Evolutionary conservation across 148 eudicot species (phyloP), one percentile per base, ranked within the genome.

Genomic region (Fagopyrum tataricum): DNA sequence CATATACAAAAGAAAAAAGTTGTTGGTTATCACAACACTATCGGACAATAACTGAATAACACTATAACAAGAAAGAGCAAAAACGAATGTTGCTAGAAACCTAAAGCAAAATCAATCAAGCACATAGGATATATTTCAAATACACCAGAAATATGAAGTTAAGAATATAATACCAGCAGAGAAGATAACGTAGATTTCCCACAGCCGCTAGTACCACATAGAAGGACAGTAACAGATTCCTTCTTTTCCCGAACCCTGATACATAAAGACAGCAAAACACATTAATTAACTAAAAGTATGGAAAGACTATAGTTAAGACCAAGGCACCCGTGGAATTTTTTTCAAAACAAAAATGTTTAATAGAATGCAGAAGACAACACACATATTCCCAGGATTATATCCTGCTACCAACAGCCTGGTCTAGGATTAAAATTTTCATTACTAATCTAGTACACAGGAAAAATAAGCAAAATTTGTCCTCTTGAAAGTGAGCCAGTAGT

Each of bases 141-240:
- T 62, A 31, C 67, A 62, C 6, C 14, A 62, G 14, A 62, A 62
- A 31, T 62, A 4, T n/a, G 44, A 55, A 48, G 7, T 47, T 72
- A 43, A 74, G 12, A 44, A 46, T 48, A 8, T 42, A 43, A 74
- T 87, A 93, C 96, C 96, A 93, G 84, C 72, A 93, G 85, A 13
- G 98, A 93, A 49, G 98, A 93, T 85, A 93, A 81, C 9, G 98
- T 93, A 62, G 98, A 93, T 76, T 93, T 93, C 26, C 98, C 98
- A 75, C 98, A 93, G 81, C 98, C 98, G 78, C 98, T 93, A 41
- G 98, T 93, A 56, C 98, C 98, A 83, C 98, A 93, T 76, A 90
- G 76, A 74, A 93, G 71, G 77, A 93, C 88, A 18, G 98, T 88
- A 46, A 93, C 76, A 39, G 98, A 93, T 81, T 90, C 98, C 85